Evolutionary conservation across 1,284 basidiomycete species (phyloP).

Genomic region (Schizophyllum commune): DNA sequence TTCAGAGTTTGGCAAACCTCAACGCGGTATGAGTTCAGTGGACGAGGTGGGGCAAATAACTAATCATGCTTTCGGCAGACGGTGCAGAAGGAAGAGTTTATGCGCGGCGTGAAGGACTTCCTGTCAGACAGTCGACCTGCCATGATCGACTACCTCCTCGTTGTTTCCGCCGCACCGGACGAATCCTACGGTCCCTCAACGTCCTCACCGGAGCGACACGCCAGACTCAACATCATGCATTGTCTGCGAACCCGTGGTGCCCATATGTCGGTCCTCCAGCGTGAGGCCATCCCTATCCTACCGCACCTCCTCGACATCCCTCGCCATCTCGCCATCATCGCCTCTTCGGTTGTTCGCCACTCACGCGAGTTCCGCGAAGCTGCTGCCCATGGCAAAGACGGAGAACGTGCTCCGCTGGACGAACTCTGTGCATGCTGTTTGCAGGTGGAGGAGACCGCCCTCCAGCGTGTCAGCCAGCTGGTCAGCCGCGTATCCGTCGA

Average conservation of each 20-base stretch:
- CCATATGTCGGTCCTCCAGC: conserved; percentile 46
- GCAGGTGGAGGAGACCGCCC: conserved; percentile 64
- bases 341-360: conserved; percentile 65
- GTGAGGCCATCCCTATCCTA: conserved; percentile 62
- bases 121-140: conserved; percentile 46
- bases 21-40: conserved; percentile 46
- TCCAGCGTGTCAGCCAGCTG: conserved; percentile 53
- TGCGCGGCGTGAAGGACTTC: conserved; percentile 64
- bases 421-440: conserved; percentile 57
- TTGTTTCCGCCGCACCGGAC: conserved; percentile 52
- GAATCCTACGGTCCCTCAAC: conserved; percentile 23
- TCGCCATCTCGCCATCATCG: conserved; percentile 62
- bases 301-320: conserved; percentile 67
- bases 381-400: conserved; percentile 20
- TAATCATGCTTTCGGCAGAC: conserved; percentile 26
- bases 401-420: conserved; percentile 25
- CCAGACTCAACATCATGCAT: conserved; percentile 45
- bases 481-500: conserved; percentile 33
- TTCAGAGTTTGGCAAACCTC: conserved; percentile 75
- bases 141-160: conserved; percentile 70
- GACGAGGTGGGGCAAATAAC: conserved; percentile 1
- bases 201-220: conserved; percentile 28
- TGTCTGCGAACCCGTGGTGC: conserved; percentile 46
- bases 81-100: conserved; percentile 64
- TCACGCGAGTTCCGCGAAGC: conserved; percentile 28